These are phyloP conservation scores for Chlorella ohadii DNA, from an alignment of 139 green algal species.

Conservation along the genomic window DNA sequence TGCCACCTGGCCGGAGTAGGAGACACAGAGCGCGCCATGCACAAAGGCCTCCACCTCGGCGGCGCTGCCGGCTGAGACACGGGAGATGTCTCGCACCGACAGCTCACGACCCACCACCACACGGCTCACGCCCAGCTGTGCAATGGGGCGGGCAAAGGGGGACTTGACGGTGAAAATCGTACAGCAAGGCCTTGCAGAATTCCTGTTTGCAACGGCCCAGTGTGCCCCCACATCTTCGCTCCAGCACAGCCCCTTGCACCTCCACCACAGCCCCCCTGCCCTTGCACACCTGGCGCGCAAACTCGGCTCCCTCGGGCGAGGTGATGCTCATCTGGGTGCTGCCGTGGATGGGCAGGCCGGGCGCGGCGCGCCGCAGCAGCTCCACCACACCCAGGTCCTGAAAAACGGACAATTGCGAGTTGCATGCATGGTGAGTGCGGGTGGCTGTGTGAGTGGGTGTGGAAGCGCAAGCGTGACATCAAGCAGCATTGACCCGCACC, in stretches of 20 bases:
- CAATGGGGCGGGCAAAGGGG: neutral
- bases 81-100: constrained; percentile 70
- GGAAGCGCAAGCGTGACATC: no score
- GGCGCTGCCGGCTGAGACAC: neutral
- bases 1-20: constrained; percentile 67
- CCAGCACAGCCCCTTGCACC: no score
- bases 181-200: no score
- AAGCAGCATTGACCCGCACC: no score
- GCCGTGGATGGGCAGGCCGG: constrained; percentile 75
- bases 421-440: no score
- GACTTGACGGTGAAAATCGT: no score
- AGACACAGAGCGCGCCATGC: constrained; percentile 89
- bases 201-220: no score
- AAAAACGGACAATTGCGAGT: no score
- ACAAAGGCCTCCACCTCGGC: constrained; percentile 88
- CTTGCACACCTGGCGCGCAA: constrained; percentile 50
- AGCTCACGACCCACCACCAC: constrained; percentile 89
- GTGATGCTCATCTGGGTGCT: constrained; percentile 82
- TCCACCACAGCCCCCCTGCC: no score
- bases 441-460: no score
- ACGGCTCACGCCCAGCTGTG: constrained; percentile 64
- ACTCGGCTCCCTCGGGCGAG: constrained; percentile 66
- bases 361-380: constrained; percentile 69
- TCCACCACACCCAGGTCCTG: constrained; percentile 79
- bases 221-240: no score